phyloP scores from a whole-genome alignment of 805 yeast genomes.

The Monosporozyma yasuniensis region DNA sequence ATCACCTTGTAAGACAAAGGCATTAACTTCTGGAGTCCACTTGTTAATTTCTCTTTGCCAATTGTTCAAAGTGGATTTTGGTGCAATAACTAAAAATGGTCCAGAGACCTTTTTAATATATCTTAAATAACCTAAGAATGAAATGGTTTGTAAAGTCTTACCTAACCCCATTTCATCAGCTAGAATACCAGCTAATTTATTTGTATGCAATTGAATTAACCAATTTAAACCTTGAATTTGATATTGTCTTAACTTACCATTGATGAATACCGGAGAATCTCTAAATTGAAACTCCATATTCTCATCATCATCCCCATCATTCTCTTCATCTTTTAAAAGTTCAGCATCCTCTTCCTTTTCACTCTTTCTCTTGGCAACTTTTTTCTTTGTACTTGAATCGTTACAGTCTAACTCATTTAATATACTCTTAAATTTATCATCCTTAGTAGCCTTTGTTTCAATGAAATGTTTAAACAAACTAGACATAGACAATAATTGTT shows the following conservation, averaged over 20 bases:
- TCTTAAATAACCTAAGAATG: conserved; percentile 64
- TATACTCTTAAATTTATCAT: conserved; percentile 47
- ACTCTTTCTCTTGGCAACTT: conserved; percentile 49
- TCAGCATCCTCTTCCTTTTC: conserved; percentile 77
- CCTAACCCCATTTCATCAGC: conserved; percentile 88
- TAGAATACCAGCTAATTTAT: conserved; percentile 62
- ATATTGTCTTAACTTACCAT: conserved; percentile 60
- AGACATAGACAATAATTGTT: conserved; percentile 56
- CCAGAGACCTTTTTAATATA: conserved; percentile 52
- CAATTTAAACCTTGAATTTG: conserved; percentile 78
- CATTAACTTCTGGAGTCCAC: conserved; percentile 75
- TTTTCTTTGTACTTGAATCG: conserved; percentile 19
- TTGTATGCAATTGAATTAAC: conserved; percentile 62
- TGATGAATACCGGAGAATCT: conserved; percentile 69
- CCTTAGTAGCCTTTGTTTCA: conserved; percentile 52
- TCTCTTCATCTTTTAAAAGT: conserved; percentile 40
- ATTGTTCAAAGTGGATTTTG: conserved; percentile 72
- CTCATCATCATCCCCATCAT: conserved; percentile 14
- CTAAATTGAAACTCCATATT: conserved; percentile 44
- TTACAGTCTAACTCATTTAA: conserved; percentile 33
- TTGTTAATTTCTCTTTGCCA: conserved; percentile 70
- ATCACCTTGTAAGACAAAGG: conserved; percentile 64
- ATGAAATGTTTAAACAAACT: conserved; percentile 61
- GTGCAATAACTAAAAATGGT: conserved; percentile 69
- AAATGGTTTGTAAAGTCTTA: conserved; percentile 71